Evolutionary conservation across 805 yeast species (phyloP), one percentile per base, ranked within the genome.

Genomic region (Kurtzmaniella cleridarum): DNA sequence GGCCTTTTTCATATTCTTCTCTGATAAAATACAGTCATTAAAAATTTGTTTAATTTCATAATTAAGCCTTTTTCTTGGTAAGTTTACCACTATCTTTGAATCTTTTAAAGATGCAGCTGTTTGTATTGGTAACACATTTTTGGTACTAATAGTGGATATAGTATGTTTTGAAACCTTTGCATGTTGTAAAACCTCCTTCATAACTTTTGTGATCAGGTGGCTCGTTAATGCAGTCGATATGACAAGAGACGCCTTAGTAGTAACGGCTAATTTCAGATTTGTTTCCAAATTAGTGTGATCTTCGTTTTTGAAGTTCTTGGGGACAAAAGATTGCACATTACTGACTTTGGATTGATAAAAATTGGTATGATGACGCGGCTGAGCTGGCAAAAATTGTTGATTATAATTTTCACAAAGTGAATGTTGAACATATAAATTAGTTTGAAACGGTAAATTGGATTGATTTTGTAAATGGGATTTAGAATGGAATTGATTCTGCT

Each of bases 301-400:
- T 12, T 13, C 13, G 10, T n/a, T 27, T n/a, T 27, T n/a, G 15
- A n/a, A n/a, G 10, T 20, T 20, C 5, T 5, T 30, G 4, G 40
- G 40, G 11, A 36, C 18, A 30, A 36, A 36, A n/a, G 40, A 36
- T 8, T 34, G 40, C 30, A 13, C 15, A 28, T 36, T 36, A 26
- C 31, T 36, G 13, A 36, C 40, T 20, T 32, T 30, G 7, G 35
- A 23, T 24, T 13, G 34, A 35, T 36, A 36, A 30, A 36, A 30
- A 14, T 36, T 36, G 24, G 24, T 20, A 20, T 20, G 24, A 5
- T 20, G 24, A 20, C 24, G 24, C 5, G 24, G 30, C 13, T 27
- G 24, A 20, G 24, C 5, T 5, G 8, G 5, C 10, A n/a, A 13
- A 11, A 27, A 5, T 27, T 27, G 30, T 27, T 27, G 15, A n/a